A percentile compares a stretch with the other conserved stretches of the same genome.
phyloP scores from a whole-genome alignment of 1,284 basidiomycete genomes.

The Mrakiaceae sp. region DNA sequence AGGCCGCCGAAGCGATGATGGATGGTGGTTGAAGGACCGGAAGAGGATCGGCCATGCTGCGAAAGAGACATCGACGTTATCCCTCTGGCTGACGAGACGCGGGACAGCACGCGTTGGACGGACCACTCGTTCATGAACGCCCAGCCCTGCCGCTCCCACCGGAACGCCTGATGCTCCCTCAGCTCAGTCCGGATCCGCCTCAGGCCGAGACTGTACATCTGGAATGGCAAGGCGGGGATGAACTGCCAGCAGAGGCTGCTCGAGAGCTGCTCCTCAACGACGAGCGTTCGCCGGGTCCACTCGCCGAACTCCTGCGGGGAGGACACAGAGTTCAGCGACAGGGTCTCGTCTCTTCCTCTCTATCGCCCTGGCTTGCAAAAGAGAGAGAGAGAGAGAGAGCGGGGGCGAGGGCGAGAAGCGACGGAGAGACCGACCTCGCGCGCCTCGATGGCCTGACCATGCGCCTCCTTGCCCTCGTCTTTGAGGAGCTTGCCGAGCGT shows the following conservation, averaged over 20 bases:
- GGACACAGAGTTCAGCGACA: background rate
- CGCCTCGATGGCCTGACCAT: no score
- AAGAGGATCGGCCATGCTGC: background rate
- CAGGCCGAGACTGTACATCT: background rate
- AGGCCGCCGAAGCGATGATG: conserved; percentile 6
- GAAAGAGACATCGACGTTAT: no score
- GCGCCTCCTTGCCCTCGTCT: no score
- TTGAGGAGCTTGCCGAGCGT: background rate
- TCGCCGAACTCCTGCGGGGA: conserved; percentile 13
- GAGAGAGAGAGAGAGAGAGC: no score
- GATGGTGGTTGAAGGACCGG: conserved; percentile 4
- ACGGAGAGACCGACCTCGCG: background rate
- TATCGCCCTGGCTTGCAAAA: no score
- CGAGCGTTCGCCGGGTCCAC: conserved; percentile 19
- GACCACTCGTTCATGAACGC: conserved; percentile 9
- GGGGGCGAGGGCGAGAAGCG: background rate
- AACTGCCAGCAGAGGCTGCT: conserved; percentile 25
- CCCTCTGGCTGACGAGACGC: no score
- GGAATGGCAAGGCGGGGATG: conserved; percentile 23
- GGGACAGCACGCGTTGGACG: background rate
- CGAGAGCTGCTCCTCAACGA: conserved; percentile 24
- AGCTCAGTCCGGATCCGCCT: background rate
- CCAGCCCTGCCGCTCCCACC: background rate
- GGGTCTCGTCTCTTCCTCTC: no score
- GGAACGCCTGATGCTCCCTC: background rate